Percentiles rank a stretch among this genome's conserved stretches.
Conservation (phyloP, 352 stramenopile species). For the Globisporangium barbulae region DNA sequence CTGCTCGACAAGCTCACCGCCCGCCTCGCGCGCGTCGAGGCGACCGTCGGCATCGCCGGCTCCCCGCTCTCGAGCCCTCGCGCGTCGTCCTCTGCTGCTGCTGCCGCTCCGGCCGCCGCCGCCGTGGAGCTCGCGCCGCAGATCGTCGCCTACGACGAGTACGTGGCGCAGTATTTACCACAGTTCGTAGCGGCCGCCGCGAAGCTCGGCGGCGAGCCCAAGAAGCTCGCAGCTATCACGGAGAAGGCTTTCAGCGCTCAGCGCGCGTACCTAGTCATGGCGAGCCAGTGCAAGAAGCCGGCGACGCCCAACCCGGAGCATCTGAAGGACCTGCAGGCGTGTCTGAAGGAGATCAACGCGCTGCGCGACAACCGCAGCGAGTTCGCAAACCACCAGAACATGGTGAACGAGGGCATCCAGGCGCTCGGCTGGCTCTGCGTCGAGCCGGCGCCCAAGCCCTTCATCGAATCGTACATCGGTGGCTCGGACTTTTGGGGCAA, state of each 20-base stretch:
- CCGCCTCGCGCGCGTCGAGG: slow-evolving; percentile 80
- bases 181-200: slow-evolving; percentile 75
- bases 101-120: slow-evolving; percentile 11
- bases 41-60: slow-evolving; percentile 55
- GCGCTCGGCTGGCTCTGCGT: slow-evolving; percentile 80
- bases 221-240: slow-evolving; percentile 82
- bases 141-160: slow-evolving; percentile 91
- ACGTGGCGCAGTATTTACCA: slow-evolving; percentile 72
- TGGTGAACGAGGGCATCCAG: slow-evolving; percentile 86
- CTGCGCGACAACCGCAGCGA: slow-evolving; percentile 81
- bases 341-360: slow-evolving; percentile 77
- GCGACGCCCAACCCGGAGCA: slow-evolving; percentile 62
- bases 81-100: slow-evolving; percentile 11
- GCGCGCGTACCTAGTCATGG: slow-evolving; percentile 91
- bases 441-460: slow-evolving; percentile 87
- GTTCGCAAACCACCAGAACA: slow-evolving; percentile 86
- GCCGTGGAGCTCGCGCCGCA: slow-evolving; percentile 49
- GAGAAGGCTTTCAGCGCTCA: slow-evolving; percentile 87
- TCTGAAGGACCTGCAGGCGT: slow-evolving; percentile 68
- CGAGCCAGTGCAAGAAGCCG: slow-evolving; percentile 92
- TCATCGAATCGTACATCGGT: slow-evolving; percentile 95
- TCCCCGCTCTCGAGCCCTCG: slow-evolving; percentile 17
- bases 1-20: slow-evolving; percentile 77
- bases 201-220: slow-evolving; percentile 82
- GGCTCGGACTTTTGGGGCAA: slow-evolving; percentile 97